Conservation (phyloP, 2,329 filamentous ascomycete species). For the Thelonectria discophora region DNA sequence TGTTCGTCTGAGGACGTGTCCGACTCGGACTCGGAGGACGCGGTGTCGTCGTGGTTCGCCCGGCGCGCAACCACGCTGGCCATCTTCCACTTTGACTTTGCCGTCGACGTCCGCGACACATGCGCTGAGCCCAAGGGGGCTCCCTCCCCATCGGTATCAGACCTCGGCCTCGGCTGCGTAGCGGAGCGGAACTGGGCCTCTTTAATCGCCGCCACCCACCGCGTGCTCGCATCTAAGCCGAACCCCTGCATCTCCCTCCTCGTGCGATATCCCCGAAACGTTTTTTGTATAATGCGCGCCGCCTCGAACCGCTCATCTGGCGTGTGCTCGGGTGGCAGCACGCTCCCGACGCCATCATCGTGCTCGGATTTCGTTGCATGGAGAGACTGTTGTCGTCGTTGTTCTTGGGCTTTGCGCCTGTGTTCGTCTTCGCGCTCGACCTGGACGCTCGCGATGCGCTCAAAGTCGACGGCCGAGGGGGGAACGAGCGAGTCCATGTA, state of each 20-base stretch:
- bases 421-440: slow-evolving; percentile 56
- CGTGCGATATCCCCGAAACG: slow-evolving; percentile 79
- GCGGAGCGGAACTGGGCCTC: slow-evolving; percentile 65
- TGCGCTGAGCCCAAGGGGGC: slow-evolving; percentile 17
- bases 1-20: slow-evolving; percentile 42
- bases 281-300: slow-evolving; percentile 70
- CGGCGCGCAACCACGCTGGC: slow-evolving; percentile 74
- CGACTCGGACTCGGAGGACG: slow-evolving; percentile 55
- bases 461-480: slow-evolving; percentile 57
- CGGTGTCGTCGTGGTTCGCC: slow-evolving; percentile 75
- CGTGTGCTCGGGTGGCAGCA: slow-evolving; percentile 19
- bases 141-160: slow-evolving; percentile 28
- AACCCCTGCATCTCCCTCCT: slow-evolving; percentile 76
- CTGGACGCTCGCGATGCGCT: slow-evolving; percentile 60
- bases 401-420: slow-evolving; percentile 52
- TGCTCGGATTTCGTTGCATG: slow-evolving; percentile 42
- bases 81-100: slow-evolving; percentile 79
- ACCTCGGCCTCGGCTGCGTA: slow-evolving; percentile 54
- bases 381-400: slow-evolving; percentile 47
- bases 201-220: slow-evolving; percentile 74
- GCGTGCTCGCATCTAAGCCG: slow-evolving; percentile 72
- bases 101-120: slow-evolving; percentile 46
- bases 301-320: slow-evolving; percentile 52
- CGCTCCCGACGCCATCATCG: slow-evolving; percentile 32
- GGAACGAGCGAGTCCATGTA: slow-evolving; percentile 62